phyloP scores from a whole-genome alignment of 2,329 filamentous ascomycete genomes.

The Colletotrichum musae region DNA sequence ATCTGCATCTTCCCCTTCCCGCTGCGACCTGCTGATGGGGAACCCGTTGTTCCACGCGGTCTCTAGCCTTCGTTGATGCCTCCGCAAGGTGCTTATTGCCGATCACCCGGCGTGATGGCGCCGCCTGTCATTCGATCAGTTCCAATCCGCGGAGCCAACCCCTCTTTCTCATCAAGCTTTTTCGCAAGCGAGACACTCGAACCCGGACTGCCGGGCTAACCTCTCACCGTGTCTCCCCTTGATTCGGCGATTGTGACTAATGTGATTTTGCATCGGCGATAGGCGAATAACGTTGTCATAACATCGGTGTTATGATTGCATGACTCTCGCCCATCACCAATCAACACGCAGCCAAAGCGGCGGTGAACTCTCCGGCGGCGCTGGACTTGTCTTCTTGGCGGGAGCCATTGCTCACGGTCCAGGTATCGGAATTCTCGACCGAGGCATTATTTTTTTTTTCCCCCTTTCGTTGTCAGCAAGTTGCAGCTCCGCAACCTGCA shows the following conservation, averaged over 20 bases:
- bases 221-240: not conserved
- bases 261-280: slow-evolving; percentile 18
- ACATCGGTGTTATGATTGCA: slow-evolving; percentile 24
- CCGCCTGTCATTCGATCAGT: slow-evolving; percentile 8
- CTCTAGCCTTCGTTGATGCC: slow-evolving; percentile 1
- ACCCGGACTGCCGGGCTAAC: no score
- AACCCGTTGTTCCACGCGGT: not conserved
- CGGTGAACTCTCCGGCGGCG: no score
- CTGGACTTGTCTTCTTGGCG: no score
- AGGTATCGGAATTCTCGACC: no score
- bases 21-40: slow-evolving; percentile 30
- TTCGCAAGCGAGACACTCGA: no score
- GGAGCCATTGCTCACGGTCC: no score
- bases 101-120: slow-evolving; percentile 8
- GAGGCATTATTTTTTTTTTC: no score
- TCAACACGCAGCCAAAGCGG: not conserved
- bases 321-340: not conserved
- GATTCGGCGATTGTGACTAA: slow-evolving; percentile 20
- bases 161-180: no score
- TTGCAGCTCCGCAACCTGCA: no score
- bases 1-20: not conserved
- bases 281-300: not conserved
- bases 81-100: slow-evolving; percentile 29
- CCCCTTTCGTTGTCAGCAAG: no score
- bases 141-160: no score